Evolutionary conservation across 169 alveolate species (phyloP).

Genomic region (Eimeria maxima): DNA sequence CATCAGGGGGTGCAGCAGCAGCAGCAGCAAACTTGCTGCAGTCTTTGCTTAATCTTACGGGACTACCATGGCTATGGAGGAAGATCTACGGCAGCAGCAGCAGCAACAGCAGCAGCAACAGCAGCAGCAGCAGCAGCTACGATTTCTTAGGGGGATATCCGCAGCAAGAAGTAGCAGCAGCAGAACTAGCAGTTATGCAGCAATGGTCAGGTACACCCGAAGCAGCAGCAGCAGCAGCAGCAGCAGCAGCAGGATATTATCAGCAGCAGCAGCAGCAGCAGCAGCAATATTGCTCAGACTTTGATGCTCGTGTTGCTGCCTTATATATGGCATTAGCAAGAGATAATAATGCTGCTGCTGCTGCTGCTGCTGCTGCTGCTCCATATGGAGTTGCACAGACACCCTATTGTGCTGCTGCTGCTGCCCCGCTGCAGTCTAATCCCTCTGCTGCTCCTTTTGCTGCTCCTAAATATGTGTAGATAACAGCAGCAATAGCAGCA

Average conservation of each 20-base stretch:
- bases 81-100: constrained; percentile 9
- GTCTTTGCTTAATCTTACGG: background rate
- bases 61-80: constrained; percentile 33
- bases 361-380: constrained; percentile 57
- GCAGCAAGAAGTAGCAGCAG: background rate
- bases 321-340: constrained; percentile 1
- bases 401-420: constrained; percentile 33
- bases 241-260: background rate
- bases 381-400: background rate
- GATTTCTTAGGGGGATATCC: background rate
- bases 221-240: constrained; percentile 33
- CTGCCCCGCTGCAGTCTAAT: background rate
- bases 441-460: constrained; percentile 28
- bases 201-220: background rate
- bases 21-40: background rate
- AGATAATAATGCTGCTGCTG: constrained; percentile 23
- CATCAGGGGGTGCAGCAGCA: constrained; percentile 6
- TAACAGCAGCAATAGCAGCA: constrained; percentile 17
- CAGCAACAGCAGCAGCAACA: constrained; percentile 57
- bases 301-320: constrained; percentile 13
- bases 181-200: background rate
- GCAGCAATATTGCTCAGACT: constrained; percentile 7
- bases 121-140: constrained; percentile 29
- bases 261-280: constrained; percentile 27
- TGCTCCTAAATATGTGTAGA: background rate